Percentiles rank a stretch among this genome's conserved stretches.
These are phyloP conservation scores for Prunus dulcis DNA, from an alignment of 306 rosid species.

Conservation along the genomic window DNA sequence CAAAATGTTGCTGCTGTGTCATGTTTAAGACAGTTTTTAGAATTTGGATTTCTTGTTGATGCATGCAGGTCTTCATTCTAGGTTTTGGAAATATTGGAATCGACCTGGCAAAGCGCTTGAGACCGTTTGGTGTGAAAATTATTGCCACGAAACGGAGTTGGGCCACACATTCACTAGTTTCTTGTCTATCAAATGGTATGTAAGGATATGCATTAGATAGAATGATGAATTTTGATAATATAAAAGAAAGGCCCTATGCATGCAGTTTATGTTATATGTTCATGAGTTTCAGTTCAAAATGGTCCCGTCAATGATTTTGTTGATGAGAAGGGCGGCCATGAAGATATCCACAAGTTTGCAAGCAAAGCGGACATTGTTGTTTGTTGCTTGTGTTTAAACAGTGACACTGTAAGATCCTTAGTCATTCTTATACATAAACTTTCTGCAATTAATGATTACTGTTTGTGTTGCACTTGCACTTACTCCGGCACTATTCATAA, in stretches of 20 bases:
- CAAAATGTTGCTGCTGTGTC: not conserved
- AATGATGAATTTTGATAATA: constrained; percentile 15
- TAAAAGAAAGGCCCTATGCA: constrained; percentile 19
- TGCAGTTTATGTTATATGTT: constrained; percentile 14
- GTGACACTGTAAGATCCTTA: constrained; percentile 58
- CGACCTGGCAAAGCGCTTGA: constrained; percentile 72
- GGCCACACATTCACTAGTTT: constrained; percentile 31
- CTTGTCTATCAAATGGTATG: constrained; percentile 36
- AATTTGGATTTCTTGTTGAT: constrained; percentile 10
- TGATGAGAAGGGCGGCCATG: constrained; percentile 71
- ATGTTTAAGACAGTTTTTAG: not conserved
- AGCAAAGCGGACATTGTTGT: constrained; percentile 79
- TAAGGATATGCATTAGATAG: constrained; percentile 12
- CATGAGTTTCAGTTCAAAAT: constrained; percentile 31
- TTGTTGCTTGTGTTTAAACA: constrained; percentile 66
- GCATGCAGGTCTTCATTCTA: constrained; percentile 66
- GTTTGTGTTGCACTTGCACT: not conserved
- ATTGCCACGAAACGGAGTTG: constrained; percentile 89
- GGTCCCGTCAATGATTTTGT: constrained; percentile 42
- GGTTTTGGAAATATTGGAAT: constrained; percentile 90
- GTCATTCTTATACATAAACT: not conserved
- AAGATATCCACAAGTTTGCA: constrained; percentile 68
- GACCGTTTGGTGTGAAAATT: constrained; percentile 80
- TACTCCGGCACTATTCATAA: too few relatives aligned
- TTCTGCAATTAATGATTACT: not conserved